Evolutionary conservation across 306 rosid species (phyloP).

Genomic region (Medicago ruthenica): DNA sequence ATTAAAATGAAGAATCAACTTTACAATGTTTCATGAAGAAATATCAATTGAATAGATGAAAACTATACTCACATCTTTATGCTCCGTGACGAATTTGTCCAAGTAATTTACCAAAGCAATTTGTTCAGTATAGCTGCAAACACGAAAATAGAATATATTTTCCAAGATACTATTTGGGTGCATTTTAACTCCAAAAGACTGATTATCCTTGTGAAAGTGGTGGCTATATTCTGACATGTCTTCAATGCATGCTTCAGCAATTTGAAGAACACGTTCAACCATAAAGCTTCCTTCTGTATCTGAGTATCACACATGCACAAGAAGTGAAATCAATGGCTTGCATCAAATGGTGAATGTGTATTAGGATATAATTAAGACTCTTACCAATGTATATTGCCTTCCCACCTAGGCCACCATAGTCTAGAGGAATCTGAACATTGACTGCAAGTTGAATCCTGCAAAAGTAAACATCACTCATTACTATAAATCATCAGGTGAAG

Average conservation of each 20-base stretch:
- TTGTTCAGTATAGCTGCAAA: conserved; percentile 94
- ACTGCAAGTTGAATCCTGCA: conserved; percentile 94
- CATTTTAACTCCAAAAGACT: conserved; percentile 53
- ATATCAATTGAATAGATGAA: conserved; percentile 14
- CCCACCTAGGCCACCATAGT: conserved; percentile 83
- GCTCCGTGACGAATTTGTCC: conserved; percentile 81
- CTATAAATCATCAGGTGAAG: conserved; percentile 14
- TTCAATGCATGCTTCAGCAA: conserved; percentile 87
- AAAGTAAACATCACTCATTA: conserved; percentile 33
- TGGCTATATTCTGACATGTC: conserved; percentile 66
- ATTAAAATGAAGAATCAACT: not conserved
- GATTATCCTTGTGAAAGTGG: conserved; percentile 58
- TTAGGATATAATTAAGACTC: conserved; percentile 21
- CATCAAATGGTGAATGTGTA: conserved; percentile 33
- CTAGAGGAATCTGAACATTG: conserved; percentile 87
- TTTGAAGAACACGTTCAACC: conserved; percentile 89
- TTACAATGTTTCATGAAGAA: conserved; percentile 12
- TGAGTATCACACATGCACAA: conserved; percentile 47
- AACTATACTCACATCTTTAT: conserved; percentile 75
- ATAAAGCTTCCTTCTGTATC: conserved; percentile 98
- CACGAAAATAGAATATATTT: conserved; percentile 79
- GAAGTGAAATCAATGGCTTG: conserved; percentile 31
- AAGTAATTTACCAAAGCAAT: conserved; percentile 83
- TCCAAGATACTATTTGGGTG: conserved; percentile 72
- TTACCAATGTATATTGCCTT: conserved; percentile 92